Evolutionary conservation across 768 basidiomycete genomes (phyloP), one percentile per base, ranked within the genome.

Genomic region (Pleurotus sapidus): DNA sequence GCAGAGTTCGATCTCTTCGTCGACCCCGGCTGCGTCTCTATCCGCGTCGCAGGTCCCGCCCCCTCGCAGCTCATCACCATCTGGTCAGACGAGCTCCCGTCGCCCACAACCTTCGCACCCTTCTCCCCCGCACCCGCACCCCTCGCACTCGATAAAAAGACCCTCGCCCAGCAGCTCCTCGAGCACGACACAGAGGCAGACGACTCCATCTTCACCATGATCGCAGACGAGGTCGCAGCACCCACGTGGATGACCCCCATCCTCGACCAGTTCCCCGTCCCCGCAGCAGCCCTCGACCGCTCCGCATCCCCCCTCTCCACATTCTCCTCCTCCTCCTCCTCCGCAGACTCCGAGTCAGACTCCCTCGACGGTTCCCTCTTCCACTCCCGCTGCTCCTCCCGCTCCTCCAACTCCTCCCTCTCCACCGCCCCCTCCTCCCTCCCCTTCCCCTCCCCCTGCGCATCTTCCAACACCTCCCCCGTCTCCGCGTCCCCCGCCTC

Each of bases 1-100:
- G 72, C 74, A 57, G 87, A 88, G 72, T 86, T 92, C 66, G 90
- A 92, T 70, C 80, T 93, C 59, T 87, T 89, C 70, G 81, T 91
- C 63, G 88, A 92, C 68, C 91, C 91, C 60, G 90, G 89, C 59
- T 85, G 82, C 67, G 82, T 93, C 61, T 86, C 86, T 58, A 73
- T 89, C 61, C 88, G 87, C 59, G 77, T 80, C 66, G 78, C 77
- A 51, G 67, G 67, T 45, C 45, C 63, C 5, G 57, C 60, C 42
- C 65, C 68, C 25, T 68, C 74, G 56, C 77, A 79, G 65, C 75
- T 83, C 56, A 68, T 83, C 65, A 87, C 83, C 53, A 67, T 92
- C 64, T 92, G 90, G 90, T 81, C 85, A 3, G 84, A 84, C 57
- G 79, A 82, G 62, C 63, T 72, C 46, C 66, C 76, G 49, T 68